A percentile compares a stretch with the other conserved stretches of the same genome.
These are phyloP conservation scores for Berkeleyomyces rouxiae DNA, from an alignment of 2,329 filamentous ascomycete species.

Conservation along the genomic window DNA sequence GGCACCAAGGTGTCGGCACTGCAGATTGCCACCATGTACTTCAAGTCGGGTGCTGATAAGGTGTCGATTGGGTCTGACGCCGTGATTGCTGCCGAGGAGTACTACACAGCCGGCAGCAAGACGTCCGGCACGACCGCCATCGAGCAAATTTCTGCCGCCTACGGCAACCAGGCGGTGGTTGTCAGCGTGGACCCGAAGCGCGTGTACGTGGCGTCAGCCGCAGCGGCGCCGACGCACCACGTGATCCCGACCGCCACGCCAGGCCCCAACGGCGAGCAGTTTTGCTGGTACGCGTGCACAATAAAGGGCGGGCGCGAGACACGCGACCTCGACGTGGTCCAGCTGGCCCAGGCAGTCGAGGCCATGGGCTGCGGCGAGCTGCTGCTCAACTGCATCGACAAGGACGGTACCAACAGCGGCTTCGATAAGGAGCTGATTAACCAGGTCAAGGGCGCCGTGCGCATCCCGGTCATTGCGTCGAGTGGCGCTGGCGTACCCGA, in stretches of 20 bases:
- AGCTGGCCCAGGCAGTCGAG: constrained; percentile 77
- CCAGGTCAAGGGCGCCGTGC: constrained; percentile 73
- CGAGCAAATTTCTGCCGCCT: constrained; percentile 83
- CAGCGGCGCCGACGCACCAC: constrained; percentile 50
- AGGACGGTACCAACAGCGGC: constrained; percentile 82
- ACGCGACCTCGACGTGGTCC: constrained; percentile 81
- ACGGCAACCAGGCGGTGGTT: constrained; percentile 93
- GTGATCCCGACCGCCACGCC: constrained; percentile 53
- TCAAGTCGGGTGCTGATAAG: constrained; percentile 92
- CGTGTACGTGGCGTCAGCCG: constrained; percentile 60
- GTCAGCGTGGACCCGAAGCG: constrained; percentile 89
- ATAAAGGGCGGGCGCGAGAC: constrained; percentile 90
- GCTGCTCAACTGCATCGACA: constrained; percentile 92
- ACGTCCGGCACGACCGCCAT: constrained; percentile 76
- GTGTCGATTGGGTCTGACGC: constrained; percentile 94
- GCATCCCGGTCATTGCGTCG: constrained; percentile 87
- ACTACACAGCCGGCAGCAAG: constrained; percentile 52
- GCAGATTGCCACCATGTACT: constrained; percentile 91
- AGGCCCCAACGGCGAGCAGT: constrained; percentile 59
- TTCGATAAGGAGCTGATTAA: constrained; percentile 86
- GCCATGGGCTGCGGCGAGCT: constrained; percentile 93
- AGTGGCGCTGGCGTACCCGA: constrained; percentile 76
- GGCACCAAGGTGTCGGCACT: constrained; percentile 75
- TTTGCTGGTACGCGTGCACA: constrained; percentile 96
- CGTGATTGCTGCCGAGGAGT: constrained; percentile 82